Evolutionary conservation across 495 filamentous ascomycete genomes (phyloP).

Genomic region (Lentithecium fluviatile): DNA sequence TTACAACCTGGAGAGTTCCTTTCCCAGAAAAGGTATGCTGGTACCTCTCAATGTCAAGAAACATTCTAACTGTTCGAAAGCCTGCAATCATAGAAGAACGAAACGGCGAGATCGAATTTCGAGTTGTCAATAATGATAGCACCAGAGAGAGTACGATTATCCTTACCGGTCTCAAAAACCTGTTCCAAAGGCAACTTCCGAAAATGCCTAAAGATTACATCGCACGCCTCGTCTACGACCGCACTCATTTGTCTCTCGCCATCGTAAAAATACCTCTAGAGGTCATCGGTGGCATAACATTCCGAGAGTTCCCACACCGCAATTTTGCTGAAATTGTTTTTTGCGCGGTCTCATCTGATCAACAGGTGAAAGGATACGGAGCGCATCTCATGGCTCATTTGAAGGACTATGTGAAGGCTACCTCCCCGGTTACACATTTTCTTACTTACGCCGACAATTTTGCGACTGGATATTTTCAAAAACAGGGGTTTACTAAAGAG

Average conservation of each 20-base stretch:
- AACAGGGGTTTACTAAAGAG: constrained; percentile 97
- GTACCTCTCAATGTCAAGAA: too few species aligned
- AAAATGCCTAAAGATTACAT: constrained; percentile 99
- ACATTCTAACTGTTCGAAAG: constrained; percentile 42
- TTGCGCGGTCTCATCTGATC: constrained; percentile 93
- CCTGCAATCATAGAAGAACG: constrained; percentile 90
- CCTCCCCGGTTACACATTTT: constrained; percentile 93
- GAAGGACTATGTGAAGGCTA: constrained; percentile 97
- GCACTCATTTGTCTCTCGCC: constrained; percentile 90
- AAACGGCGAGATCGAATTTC: constrained; percentile 91
- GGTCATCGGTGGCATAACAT: constrained; percentile 93
- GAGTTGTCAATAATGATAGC: constrained; percentile 94
- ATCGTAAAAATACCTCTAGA: constrained; percentile 94
- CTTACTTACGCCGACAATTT: constrained; percentile 98
- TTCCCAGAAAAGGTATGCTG: background rate
- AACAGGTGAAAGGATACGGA: constrained; percentile 96
- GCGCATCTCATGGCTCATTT: constrained; percentile 99
- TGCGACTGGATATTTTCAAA: constrained; percentile 97
- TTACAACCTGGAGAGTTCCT: background rate
- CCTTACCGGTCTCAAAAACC: constrained; percentile 89
- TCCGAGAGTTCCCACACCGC: constrained; percentile 87
- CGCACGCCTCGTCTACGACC: constrained; percentile 93
- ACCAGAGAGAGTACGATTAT: constrained; percentile 85
- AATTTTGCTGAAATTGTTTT: constrained; percentile 97
- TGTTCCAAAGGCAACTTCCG: constrained; percentile 95